Base-by-base conservation (phyloP, 495 filamentous ascomycete species). In the Penicillium steckii region DNA sequence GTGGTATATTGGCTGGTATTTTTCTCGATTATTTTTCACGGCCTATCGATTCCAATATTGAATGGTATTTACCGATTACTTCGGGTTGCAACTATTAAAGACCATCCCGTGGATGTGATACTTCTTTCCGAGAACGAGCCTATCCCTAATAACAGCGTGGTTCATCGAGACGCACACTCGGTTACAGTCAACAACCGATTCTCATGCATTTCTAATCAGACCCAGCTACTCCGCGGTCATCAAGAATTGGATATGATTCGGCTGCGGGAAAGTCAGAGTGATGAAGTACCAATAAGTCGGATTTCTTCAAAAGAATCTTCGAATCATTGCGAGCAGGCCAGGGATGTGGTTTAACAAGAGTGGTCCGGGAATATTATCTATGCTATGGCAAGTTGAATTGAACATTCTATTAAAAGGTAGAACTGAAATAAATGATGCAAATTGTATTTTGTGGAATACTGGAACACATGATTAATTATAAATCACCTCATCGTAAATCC, bases 1-100 rank as follows among this genome's bases (percentile, higher is more conserved):
- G 77, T 81, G 6, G 81, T 83, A 4, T 84, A 82, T 58, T 84
- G 75, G 64, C 74, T 85, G 4, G 80, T 83, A 10, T 64, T 82
- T 19, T 79, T 82, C 66, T 82, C 79, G 1, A 80, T 84, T 38
- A 48, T 83, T 18, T 69, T 83, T 1, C 80, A 85, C 56, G 79
- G 80, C 32, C 62, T 84, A 1, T 83, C 80, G 0, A 80, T 83
- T 37, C 81, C 81, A 0, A 57, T 69, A 1, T 67, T 84, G 19
- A 76, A 75, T 52, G 29, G 60, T 6, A 59, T 81, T 48, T 84
- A 82, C 59, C 60, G 53, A 41, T 70, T 54, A 48, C 67, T 61
- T 27, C 69, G 69, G 27, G 73, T 83, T 27, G 61, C 68, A 26
- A 66, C 68, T 1, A 75, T 84, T 52, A 66, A 66, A 13, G 80